A percentile compares a stretch with the other conserved stretches of the same genome.
Evolutionary conservation across 1,284 basidiomycete species (phyloP).

Genomic region (Sanghuangporus baumii): DNA sequence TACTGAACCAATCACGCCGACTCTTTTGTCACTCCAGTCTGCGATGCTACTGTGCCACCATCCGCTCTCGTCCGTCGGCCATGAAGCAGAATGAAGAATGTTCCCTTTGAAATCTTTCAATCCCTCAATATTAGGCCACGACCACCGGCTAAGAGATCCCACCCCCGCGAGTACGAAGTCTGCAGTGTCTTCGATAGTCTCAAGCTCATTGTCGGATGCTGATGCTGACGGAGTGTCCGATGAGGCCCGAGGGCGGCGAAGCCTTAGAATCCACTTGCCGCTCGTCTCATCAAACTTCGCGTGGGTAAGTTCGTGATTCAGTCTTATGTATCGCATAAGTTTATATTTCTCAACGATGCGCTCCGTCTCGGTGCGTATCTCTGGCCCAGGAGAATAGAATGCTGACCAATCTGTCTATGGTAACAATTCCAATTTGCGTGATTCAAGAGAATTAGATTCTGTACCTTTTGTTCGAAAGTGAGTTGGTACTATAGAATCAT

Average conservation of each 20-base stretch:
- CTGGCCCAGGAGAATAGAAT: conserved; percentile 53
- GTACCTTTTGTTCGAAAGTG: conserved; percentile 50
- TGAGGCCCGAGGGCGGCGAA: conserved; percentile 31
- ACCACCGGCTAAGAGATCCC: conserved; percentile 47
- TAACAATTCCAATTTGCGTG: not conserved
- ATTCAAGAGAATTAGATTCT: not conserved
- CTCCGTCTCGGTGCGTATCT: conserved; percentile 50
- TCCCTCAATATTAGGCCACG: conserved; percentile 55
- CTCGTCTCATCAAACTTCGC: conserved; percentile 45
- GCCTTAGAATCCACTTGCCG: conserved; percentile 49
- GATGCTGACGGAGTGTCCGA: not conserved
- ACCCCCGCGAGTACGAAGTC: conserved; percentile 43
- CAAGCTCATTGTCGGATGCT: conserved; percentile 19
- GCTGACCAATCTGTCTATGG: conserved; percentile 49
- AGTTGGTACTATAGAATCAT: conserved; percentile 43
- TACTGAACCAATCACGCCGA: conserved; percentile 59
- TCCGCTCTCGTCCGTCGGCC: conserved; percentile 40
- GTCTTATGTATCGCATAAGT: conserved; percentile 45
- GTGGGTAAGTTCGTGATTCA: conserved; percentile 45
- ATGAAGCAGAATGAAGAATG: conserved; percentile 51
- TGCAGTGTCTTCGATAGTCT: conserved; percentile 44
- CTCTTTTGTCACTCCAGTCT: conserved; percentile 47
- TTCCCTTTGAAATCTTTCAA: conserved; percentile 45
- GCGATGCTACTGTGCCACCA: conserved; percentile 42
- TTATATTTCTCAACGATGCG: conserved; percentile 52